Evolutionary conservation across 371 early-diverging fungal genomes (phyloP), one percentile per base, ranked within the genome.

Genomic region (Mortierella sp.): DNA sequence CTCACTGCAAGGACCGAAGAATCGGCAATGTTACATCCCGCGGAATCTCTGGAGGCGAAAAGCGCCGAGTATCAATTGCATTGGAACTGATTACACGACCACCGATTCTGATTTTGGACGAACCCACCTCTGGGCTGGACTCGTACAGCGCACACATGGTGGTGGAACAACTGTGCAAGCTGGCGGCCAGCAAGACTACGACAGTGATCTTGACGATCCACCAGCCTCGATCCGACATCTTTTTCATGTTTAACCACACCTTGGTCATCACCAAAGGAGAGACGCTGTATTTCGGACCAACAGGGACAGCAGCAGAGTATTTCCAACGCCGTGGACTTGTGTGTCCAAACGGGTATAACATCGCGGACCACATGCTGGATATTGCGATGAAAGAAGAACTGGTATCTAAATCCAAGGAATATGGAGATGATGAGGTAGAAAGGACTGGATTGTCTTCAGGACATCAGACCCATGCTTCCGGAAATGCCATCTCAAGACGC

Each of bases 81-180:
- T 89, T 89, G 71, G 96, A 97, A 60, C 82, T 95, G 14, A 87
- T 97, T 2, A 90, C 94, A 2, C 91, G 93, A 31, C 94, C 98
- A 0, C 87, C 90, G 2, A 85, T 95, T 49, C 71, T 97, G 58
- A 93, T 96, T 67, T 72, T 96, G 74, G 98, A 98, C 73, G 98
- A 97, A 79, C 95, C 95, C 2, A 95, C 95, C 0, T 91, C 91
- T 52, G 97, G 98, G 5, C 70, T 98, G 28, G 98, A 98, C 79
- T 83, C 94, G 3, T 87, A 84, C 71, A 88, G 90, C n/a, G 90
- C 93, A 27, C 72, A 82, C 52, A 82, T 82, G 58, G 84, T 93
- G 3, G 80, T 88, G 13, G 72, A 82, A 27, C 83, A 87, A 23
- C 83, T 93, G 18, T 73, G 76, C 42, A 59, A 80, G 0, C 81